A percentile compares a stretch with the other conserved stretches of the same genome.
Conservation (phyloP, 225 moss, liverwort and hornwort species). For the Marchantia polymorpha region DNA sequence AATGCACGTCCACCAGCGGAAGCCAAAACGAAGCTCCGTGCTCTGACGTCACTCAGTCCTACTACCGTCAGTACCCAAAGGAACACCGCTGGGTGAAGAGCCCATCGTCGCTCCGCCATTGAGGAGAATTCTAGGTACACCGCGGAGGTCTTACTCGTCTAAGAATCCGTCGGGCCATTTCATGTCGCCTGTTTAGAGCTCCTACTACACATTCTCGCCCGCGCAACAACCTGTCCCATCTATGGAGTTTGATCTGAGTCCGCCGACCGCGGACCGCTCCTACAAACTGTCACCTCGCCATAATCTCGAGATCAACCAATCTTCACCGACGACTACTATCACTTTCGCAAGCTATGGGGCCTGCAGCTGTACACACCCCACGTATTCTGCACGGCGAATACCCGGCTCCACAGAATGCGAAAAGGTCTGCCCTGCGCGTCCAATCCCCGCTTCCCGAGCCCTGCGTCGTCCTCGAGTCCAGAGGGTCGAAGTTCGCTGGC, state of each 20-base stretch:
- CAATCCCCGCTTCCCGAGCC: neutral
- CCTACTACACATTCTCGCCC: neutral
- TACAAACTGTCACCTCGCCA: neutral
- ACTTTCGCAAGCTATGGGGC: neutral
- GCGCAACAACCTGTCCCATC: neutral
- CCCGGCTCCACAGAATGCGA: neutral
- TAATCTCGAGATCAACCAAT: neutral
- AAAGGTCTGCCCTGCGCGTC: neutral
- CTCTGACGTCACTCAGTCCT: constrained; percentile 20
- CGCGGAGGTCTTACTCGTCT: constrained; percentile 33
- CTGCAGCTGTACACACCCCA: neutral
- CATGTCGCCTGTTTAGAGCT: constrained; percentile 8
- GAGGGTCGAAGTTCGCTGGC: neutral
- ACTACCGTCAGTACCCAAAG: neutral
- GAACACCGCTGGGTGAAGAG: neutral
- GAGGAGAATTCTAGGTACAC: constrained; percentile 14
- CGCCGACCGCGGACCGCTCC: neutral
- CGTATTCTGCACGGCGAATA: neutral
- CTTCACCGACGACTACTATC: neutral
- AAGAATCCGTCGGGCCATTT: constrained; percentile 34
- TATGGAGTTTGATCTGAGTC: neutral
- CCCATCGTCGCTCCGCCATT: constrained; percentile 26
- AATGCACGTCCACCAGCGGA: neutral
- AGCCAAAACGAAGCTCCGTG: constrained; percentile 9
- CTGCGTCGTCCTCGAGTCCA: neutral